Evolutionary conservation across 148 eudicot species (phyloP), one percentile per base, ranked within the genome.

Genomic region (Beta vulgaris): DNA sequence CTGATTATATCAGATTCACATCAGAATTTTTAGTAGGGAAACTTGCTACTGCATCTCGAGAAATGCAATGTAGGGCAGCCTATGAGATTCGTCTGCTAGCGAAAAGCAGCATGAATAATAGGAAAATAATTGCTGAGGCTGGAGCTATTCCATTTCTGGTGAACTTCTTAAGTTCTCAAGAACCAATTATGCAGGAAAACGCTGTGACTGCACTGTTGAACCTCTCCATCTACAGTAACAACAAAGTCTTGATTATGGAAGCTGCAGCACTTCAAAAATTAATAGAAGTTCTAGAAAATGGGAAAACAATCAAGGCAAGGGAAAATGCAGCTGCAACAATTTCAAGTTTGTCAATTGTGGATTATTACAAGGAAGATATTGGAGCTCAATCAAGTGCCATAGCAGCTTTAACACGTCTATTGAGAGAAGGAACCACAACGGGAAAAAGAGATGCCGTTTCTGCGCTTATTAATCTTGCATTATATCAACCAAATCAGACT

Each of bases 291-390:
- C 79, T 90, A 5, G 73, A 77, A 39, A 68, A 66, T 11, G 93
- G 93, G 51, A 84, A 79, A 42, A 86, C 89, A 1, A 84, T 75
- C 84, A 86, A 86, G 73, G 87, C 94, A 7, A 80, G 82, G 58
- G 94, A 82, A 81, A 90, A 88, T 44, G 88, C 94, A 44, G 94
- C 94, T 36, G 91, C 94, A 7, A 71, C 86, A 25, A 75, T 90
- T 10, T 86, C 82, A 59, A 88, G 91, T 73, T 79, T 90, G 64
- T 82, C 91, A 0, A 71, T 86, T 44, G 64, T 86, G 14, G 86
- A 88, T 65, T 90, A 85, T 49, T 72, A 83, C 73, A 88, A 86
- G 58, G 85, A 73, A 42, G 53, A 61, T 11, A 90, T 90, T 48
- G 91, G 94, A 10, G 85, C 84, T 1, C 77, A 70, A 42, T 83